These are phyloP conservation scores for Juglanconis juglandina DNA, from an alignment of 2,329 filamentous ascomycete species.

Conservation along the genomic window DNA sequence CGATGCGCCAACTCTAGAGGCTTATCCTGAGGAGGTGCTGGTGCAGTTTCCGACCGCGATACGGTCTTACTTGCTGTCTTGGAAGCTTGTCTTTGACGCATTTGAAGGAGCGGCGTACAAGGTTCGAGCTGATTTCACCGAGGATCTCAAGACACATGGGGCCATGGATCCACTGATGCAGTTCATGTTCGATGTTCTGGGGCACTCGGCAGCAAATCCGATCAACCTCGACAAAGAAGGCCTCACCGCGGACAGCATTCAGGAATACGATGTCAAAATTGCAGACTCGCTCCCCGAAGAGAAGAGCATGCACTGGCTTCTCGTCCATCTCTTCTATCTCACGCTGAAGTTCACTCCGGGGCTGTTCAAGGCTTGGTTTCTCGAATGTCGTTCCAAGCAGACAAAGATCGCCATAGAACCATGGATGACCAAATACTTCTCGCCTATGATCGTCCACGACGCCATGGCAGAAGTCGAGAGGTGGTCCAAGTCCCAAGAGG, in stretches of 20 bases:
- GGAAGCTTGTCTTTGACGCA: conserved; percentile 86
- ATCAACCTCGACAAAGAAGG: conserved; percentile 69
- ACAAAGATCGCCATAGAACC: conserved; percentile 74
- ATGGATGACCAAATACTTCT: conserved; percentile 85
- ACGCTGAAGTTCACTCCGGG: conserved; percentile 73
- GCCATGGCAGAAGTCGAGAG: conserved; percentile 64
- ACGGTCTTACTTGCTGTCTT: conserved; percentile 80
- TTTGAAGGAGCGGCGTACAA: conserved; percentile 76
- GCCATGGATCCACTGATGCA: conserved; percentile 68
- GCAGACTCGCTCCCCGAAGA: conserved; percentile 60
- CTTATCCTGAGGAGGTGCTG: conserved; percentile 62
- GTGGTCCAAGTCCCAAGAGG: conserved; percentile 59
- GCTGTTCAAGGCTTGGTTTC: conserved; percentile 80
- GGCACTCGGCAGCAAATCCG: conserved; percentile 69
- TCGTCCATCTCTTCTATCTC: conserved; percentile 83
- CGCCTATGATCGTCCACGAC: conserved; percentile 63
- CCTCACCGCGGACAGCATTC: conserved; percentile 56
- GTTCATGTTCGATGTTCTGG: conserved; percentile 81
- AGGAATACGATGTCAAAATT: conserved; percentile 48
- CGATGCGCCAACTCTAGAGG: conserved; percentile 69
- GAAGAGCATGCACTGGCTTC: conserved; percentile 75
- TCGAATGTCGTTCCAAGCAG: conserved; percentile 75
- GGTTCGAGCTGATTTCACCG: conserved; percentile 75
- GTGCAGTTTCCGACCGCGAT: conserved; percentile 66
- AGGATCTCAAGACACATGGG: conserved; percentile 71